Evolutionary conservation across 441 rosid genomes (phyloP).

Genomic region (Aquilaria agallochum): DNA sequence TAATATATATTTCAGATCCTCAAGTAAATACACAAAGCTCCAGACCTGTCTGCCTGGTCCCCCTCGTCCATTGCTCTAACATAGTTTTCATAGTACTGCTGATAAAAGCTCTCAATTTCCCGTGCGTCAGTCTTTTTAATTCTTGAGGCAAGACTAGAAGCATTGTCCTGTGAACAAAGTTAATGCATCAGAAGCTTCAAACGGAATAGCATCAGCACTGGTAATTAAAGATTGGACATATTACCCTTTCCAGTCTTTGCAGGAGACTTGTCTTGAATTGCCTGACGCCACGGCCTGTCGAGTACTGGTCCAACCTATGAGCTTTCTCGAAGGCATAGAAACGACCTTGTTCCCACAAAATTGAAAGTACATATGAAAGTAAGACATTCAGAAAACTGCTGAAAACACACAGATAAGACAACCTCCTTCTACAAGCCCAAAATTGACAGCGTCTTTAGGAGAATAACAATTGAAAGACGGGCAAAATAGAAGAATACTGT

Average conservation of each 20-base stretch:
- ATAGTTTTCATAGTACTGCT: slow-evolving; percentile 90
- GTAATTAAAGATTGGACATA: not conserved
- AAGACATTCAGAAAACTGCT: no score
- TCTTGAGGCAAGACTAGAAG: slow-evolving; percentile 94
- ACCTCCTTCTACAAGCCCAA: no score
- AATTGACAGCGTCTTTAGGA: no score
- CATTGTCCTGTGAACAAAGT: slow-evolving; percentile 64
- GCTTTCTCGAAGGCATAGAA: slow-evolving; percentile 79
- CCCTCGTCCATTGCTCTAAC: slow-evolving; percentile 91
- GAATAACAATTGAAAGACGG: no score
- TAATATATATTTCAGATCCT: not conserved
- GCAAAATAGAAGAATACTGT: not conserved
- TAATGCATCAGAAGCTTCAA: slow-evolving; percentile 8
- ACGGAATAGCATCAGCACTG: not conserved
- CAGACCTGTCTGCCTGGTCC: slow-evolving; percentile 94
- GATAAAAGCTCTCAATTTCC: slow-evolving; percentile 95
- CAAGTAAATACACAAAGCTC: slow-evolving; percentile 1
- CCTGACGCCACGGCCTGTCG: slow-evolving; percentile 67
- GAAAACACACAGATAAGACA: no score
- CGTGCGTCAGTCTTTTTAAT: slow-evolving; percentile 91
- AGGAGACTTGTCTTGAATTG: slow-evolving; percentile 63
- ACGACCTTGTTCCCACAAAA: slow-evolving; percentile 39
- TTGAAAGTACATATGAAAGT: not conserved
- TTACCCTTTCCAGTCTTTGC: slow-evolving; percentile 66
- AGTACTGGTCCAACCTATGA: slow-evolving; percentile 52